Evolutionary conservation across 78 protist species (phyloP).

Genomic region (Planoprotostelium fungivorum): DNA sequence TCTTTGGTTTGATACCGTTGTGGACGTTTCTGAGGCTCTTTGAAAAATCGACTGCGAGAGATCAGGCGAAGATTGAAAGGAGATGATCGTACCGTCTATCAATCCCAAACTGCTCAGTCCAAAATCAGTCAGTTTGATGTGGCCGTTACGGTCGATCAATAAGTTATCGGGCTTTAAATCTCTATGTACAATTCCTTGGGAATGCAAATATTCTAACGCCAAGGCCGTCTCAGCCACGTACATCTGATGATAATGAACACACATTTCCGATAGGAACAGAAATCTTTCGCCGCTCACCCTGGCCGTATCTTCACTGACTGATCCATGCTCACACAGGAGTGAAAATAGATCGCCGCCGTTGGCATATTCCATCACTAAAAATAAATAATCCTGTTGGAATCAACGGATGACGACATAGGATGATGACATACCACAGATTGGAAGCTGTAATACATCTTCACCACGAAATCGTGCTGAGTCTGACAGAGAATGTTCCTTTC

Average conservation of each 20-base stretch:
- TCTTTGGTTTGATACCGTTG: neutral
- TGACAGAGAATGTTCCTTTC: constrained; percentile 6
- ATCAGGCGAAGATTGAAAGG: neutral
- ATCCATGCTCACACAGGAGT: constrained; percentile 48
- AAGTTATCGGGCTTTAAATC: constrained; percentile 68
- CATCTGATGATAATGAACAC: neutral
- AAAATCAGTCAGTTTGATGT: constrained; percentile 63
- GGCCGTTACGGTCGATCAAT: constrained; percentile 56
- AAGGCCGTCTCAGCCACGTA: constrained; percentile 64
- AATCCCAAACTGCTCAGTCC: constrained; percentile 49
- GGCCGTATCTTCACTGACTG: constrained; percentile 67
- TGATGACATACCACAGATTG: neutral
- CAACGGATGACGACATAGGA: neutral
- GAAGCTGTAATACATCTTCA: constrained; percentile 17
- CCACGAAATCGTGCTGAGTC: constrained; percentile 1
- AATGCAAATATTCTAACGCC: constrained; percentile 61
- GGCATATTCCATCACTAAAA: constrained; percentile 77
- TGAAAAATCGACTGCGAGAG: neutral
- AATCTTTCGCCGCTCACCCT: neutral
- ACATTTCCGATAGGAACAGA: neutral
- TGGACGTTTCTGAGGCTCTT: neutral
- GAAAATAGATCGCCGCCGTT: constrained; percentile 73
- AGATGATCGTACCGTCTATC: constrained; percentile 14
- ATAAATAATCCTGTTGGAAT: constrained; percentile 25
- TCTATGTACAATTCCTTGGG: constrained; percentile 56